These are phyloP conservation scores for Penicillium mononematosum DNA, from an alignment of 495 filamentous ascomycete species.

Conservation along the genomic window DNA sequence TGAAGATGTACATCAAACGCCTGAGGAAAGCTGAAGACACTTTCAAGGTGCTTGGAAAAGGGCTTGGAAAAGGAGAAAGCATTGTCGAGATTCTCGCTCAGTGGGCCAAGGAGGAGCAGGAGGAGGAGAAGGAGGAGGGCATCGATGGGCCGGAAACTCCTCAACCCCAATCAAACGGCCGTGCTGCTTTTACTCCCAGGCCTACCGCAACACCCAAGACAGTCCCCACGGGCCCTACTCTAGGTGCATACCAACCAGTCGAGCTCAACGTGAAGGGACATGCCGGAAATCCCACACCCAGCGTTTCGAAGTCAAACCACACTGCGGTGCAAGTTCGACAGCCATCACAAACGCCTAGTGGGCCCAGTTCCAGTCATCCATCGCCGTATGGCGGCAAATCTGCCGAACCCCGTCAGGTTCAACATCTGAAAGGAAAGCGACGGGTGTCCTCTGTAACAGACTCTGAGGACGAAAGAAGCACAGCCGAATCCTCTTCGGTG, in stretches of 20 bases:
- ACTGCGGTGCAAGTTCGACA: not conserved
- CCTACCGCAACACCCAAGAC: not conserved
- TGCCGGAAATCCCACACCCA: not conserved
- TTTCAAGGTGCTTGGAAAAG: not conserved
- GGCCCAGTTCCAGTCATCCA: not conserved
- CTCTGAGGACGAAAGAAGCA: not conserved
- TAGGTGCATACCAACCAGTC: not conserved
- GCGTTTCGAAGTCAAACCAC: not conserved
- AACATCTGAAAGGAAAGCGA: conserved; percentile 1
- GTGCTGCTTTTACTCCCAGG: not conserved
- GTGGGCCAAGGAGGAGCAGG: too few species aligned
- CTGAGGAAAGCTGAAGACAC: conserved; percentile 1
- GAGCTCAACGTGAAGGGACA: not conserved
- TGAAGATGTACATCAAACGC: conserved; percentile 1
- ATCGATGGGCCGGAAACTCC: not conserved
- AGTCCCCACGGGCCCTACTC: not conserved
- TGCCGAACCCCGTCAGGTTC: not conserved
- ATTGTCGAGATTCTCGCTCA: too few species aligned
- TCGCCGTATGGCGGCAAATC: not conserved
- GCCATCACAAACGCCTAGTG: not conserved
- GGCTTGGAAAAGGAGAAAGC: too few species aligned
- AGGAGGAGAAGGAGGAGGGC: not conserved
- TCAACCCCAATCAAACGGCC: not conserved
- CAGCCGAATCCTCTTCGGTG: not conserved
- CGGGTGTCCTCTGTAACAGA: not conserved